Conservation (phyloP, 164 flowering plant genomes). For the Piper betle region DNA sequence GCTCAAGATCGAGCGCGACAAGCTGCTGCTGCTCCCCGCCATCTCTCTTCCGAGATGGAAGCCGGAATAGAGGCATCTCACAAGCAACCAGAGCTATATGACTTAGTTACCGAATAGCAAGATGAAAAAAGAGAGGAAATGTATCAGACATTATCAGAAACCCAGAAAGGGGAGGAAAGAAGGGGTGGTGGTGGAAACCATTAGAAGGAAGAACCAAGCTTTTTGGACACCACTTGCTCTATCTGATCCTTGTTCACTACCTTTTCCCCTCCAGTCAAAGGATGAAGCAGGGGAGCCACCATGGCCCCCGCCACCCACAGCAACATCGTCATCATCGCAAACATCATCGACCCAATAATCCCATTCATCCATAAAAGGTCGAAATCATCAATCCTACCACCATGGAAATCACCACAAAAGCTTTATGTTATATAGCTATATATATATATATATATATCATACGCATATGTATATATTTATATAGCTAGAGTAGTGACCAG, state of each 20-base stretch:
- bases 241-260: conserved; percentile 5
- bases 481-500: too few species aligned
- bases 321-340: conserved; percentile 11
- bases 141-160: conserved; percentile 2
- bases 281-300: conserved; percentile 6
- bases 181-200: conserved; percentile 10
- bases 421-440: too few species aligned
- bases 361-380: conserved; percentile 13
- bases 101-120: neutral
- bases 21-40: conserved; percentile 20
- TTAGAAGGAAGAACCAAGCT: conserved; percentile 11
- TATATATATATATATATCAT: neutral
- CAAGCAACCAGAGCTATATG: neutral
- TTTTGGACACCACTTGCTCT: neutral
- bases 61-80: conserved; percentile 39
- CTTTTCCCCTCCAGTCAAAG: conserved; percentile 34
- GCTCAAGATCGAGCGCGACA: conserved; percentile 19
- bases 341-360: conserved; percentile 13
- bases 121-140: neutral
- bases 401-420: conserved; percentile 1
- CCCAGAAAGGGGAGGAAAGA: neutral
- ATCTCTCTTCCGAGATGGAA: conserved; percentile 16
- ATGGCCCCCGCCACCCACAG: conserved; percentile 23
- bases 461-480: too few species aligned
- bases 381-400: conserved; percentile 37